These are phyloP conservation scores for Claviceps sp. DNA, from an alignment of 2,329 filamentous ascomycete species.

Conservation along the genomic window DNA sequence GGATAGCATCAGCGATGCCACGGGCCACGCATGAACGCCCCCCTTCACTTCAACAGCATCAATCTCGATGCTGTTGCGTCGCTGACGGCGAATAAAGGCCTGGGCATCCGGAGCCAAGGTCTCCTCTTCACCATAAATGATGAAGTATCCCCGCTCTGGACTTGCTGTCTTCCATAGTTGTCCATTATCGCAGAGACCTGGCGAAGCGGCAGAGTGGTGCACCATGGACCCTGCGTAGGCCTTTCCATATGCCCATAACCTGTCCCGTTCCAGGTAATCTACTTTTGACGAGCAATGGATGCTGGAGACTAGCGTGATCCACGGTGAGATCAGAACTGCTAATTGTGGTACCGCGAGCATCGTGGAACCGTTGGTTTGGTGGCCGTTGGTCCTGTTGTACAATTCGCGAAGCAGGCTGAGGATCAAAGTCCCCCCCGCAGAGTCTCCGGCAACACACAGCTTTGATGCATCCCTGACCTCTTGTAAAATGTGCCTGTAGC, in stretches of 20 bases:
- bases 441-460: slow-evolving; percentile 65
- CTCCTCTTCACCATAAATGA: slow-evolving; percentile 65
- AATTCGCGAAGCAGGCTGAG: slow-evolving; percentile 60
- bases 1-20: slow-evolving; percentile 49
- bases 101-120: slow-evolving; percentile 61
- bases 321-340: slow-evolving; percentile 66
- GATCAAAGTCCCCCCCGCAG: slow-evolving; percentile 62
- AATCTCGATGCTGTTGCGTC: slow-evolving; percentile 39
- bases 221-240: slow-evolving; percentile 44
- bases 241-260: slow-evolving; percentile 54
- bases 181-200: slow-evolving; percentile 54
- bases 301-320: slow-evolving; percentile 59
- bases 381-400: slow-evolving; percentile 18
- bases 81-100: slow-evolving; percentile 42
- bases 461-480: slow-evolving; percentile 43
- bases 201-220: slow-evolving; percentile 36
- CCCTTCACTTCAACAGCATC: slow-evolving; percentile 46
- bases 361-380: slow-evolving; percentile 4
- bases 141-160: slow-evolving; percentile 52
- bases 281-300: slow-evolving; percentile 55
- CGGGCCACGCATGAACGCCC: slow-evolving; percentile 72
- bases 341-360: slow-evolving; percentile 28
- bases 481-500: slow-evolving; percentile 57
- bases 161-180: slow-evolving; percentile 53
- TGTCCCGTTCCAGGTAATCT: slow-evolving; percentile 59